Evolutionary conservation across 257 asterid genomes (phyloP).

Genomic region (Jacaranda mimosifolia): DNA sequence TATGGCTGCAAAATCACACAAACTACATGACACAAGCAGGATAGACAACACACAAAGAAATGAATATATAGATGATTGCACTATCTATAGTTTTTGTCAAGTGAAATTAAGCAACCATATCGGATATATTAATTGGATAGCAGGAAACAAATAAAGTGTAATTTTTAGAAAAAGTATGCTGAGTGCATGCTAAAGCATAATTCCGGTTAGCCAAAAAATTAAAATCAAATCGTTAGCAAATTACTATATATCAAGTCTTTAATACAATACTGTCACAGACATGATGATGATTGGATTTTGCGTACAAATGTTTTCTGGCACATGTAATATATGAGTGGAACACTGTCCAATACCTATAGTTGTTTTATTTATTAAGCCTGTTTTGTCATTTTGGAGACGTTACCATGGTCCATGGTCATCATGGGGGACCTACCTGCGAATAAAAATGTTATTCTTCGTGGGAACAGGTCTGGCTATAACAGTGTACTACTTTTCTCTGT

Average conservation of each 20-base stretch:
- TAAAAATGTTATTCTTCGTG: background rate
- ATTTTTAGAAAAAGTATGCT: background rate
- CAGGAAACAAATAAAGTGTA: background rate
- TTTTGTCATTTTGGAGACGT: constrained; percentile 13
- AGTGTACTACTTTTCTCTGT: constrained; percentile 5
- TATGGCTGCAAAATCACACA: background rate
- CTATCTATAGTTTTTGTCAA: background rate
- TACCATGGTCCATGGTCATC: background rate
- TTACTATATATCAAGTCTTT: background rate
- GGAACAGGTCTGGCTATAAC: background rate
- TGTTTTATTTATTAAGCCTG: background rate
- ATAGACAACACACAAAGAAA: background rate
- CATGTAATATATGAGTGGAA: constrained; percentile 4
- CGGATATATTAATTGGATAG: constrained; percentile 11
- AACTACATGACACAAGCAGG: background rate
- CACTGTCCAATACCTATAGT: background rate
- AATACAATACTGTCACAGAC: background rate
- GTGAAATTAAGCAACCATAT: background rate
- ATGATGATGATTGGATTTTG: background rate
- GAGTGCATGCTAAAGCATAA: background rate
- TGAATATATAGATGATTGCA: background rate
- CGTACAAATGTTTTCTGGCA: constrained; percentile 4
- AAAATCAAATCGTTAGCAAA: background rate
- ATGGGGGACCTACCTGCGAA: constrained; percentile 6
- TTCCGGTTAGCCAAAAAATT: constrained; percentile 24